Conservation (phyloP, 73 alveolate species). For the Paramecium sexaurelia region DNA sequence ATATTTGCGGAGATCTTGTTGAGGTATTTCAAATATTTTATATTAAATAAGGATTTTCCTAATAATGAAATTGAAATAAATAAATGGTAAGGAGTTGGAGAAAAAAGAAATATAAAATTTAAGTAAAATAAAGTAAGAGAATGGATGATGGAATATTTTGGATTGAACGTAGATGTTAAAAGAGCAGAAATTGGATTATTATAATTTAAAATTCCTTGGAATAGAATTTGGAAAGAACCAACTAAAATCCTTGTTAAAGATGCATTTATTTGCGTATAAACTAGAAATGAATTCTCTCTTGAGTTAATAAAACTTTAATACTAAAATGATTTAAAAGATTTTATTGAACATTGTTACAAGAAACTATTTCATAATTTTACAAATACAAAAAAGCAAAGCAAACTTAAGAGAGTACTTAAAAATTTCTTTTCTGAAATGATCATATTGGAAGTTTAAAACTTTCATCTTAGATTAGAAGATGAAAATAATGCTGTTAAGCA, state of each 20-base stretch:
- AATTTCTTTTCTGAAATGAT: constrained; percentile 41
- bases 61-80: background rate
- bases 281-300: background rate
- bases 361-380: background rate
- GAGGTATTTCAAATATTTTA: background rate
- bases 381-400: background rate
- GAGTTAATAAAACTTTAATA: background rate
- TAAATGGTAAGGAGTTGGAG: constrained; percentile 52
- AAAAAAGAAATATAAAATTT: background rate
- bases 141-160: background rate
- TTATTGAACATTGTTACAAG: background rate
- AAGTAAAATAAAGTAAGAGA: background rate
- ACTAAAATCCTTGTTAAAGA: background rate
- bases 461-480: constrained; percentile 10
- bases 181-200: background rate
- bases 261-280: constrained; percentile 11
- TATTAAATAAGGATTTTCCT: background rate
- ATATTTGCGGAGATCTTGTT: background rate
- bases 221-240: constrained; percentile 48
- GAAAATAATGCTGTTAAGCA: background rate
- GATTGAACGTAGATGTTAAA: background rate
- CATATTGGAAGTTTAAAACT: background rate
- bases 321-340: background rate
- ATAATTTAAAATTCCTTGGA: constrained; percentile 34
- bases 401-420: background rate